Conservation (phyloP, 257 asterid genomes). For the Solanum clarkiae region DNA sequence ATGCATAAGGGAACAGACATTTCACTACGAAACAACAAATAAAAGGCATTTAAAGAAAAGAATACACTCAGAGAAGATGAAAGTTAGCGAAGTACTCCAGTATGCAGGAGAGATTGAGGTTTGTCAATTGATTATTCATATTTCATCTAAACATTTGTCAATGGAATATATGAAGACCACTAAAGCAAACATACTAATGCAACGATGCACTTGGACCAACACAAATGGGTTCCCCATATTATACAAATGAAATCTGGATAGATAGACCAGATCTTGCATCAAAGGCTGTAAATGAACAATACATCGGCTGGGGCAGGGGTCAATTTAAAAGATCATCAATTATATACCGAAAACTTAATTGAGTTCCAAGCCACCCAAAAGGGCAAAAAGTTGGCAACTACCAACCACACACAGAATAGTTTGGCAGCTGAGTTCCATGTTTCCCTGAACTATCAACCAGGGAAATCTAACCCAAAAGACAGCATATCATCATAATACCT, state of each 20-base stretch:
- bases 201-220: background rate
- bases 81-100: background rate
- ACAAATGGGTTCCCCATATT: background rate
- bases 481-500: background rate
- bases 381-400: background rate
- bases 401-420: background rate
- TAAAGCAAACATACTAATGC: background rate
- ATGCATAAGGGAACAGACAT: background rate
- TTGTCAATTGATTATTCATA: background rate
- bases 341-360: background rate
- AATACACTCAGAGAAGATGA: background rate
- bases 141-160: background rate
- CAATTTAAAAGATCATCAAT: background rate
- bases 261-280: background rate
- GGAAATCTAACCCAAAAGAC: background rate
- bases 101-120: background rate
- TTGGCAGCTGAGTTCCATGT: background rate
- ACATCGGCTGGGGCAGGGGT: background rate
- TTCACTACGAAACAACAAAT: background rate
- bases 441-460: background rate
- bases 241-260: background rate
- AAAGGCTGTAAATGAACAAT: background rate
- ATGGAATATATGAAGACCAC: background rate
- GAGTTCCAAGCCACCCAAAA: background rate
- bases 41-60: background rate